These are phyloP conservation scores for Mucor velutinosus DNA, from an alignment of 371 early-diverging fungal species.

Conservation along the genomic window DNA sequence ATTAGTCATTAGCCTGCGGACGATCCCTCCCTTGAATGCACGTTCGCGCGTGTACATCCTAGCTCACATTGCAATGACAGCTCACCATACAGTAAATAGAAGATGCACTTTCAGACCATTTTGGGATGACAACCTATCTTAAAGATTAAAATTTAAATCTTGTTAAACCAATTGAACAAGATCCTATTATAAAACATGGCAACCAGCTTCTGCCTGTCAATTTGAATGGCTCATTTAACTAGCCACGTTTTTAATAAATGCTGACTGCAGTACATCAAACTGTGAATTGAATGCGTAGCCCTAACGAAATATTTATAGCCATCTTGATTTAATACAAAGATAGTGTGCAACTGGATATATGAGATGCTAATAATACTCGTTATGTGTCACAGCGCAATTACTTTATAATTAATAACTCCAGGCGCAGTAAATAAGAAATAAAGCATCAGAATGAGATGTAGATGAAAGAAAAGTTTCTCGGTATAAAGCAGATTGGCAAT, in stretches of 20 bases:
- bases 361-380: background rate
- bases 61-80: background rate
- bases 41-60: background rate
- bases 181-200: background rate
- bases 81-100: background rate
- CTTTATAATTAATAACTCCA: background rate
- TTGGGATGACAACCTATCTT: background rate
- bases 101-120: background rate
- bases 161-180: background rate
- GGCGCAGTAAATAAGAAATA: background rate
- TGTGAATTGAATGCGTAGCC: background rate
- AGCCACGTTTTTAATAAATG: background rate
- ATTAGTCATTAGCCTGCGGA: background rate
- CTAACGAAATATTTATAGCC: background rate
- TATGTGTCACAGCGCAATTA: background rate
- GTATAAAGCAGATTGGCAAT: background rate
- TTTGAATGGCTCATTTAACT: background rate
- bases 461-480: background rate
- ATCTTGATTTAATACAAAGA: background rate
- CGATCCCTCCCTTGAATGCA: background rate
- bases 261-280: background rate
- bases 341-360: background rate
- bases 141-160: background rate
- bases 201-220: background rate
- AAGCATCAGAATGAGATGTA: background rate